phyloP scores from a whole-genome alignment of 768 basidiomycete species.

The Paxillus rubicundulus region DNA sequence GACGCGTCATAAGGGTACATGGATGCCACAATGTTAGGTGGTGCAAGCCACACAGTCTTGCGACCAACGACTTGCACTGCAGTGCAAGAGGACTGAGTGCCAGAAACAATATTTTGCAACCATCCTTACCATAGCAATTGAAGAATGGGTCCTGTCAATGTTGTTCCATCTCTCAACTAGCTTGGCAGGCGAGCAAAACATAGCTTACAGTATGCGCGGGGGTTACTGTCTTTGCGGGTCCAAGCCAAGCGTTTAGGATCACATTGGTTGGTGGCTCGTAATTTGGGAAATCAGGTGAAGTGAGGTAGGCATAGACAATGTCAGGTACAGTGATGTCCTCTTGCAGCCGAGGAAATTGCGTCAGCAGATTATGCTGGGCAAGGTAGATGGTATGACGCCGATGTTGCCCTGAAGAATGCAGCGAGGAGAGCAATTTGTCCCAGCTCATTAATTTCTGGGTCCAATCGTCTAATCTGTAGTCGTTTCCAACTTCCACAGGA shows the following conservation, averaged over 20 bases:
- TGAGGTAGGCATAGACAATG: constrained; percentile 72
- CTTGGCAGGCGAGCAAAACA: constrained; percentile 10
- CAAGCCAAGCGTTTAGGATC: constrained; percentile 79
- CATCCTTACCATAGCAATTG: constrained; percentile 76
- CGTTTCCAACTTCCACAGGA: constrained; percentile 84
- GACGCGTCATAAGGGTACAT: constrained; percentile 59
- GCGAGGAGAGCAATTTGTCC: constrained; percentile 64
- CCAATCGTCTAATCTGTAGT: constrained; percentile 84
- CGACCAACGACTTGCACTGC: constrained; percentile 84
- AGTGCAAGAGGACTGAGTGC: constrained; percentile 6
- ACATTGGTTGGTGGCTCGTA: constrained; percentile 68
- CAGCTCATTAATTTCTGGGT: constrained; percentile 75
- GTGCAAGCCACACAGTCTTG: constrained; percentile 92
- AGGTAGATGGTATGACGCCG: constrained; percentile 59
- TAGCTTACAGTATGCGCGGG: constrained; percentile 84
- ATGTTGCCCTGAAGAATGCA: constrained; percentile 24
- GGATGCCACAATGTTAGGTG: constrained; percentile 49
- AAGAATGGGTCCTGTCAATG: constrained; percentile 80
- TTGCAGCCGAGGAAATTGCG: constrained; percentile 77
- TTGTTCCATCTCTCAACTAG: constrained; percentile 8
- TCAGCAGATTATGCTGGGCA: constrained; percentile 85
- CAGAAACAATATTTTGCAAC: constrained; percentile 3
- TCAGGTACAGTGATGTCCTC: constrained; percentile 84
- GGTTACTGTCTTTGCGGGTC: constrained; percentile 73
- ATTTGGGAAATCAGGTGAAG: constrained; percentile 39